phyloP scores from a whole-genome alignment of 225 moss, liverwort and hornwort genomes.

The Marchantia paleacea region DNA sequence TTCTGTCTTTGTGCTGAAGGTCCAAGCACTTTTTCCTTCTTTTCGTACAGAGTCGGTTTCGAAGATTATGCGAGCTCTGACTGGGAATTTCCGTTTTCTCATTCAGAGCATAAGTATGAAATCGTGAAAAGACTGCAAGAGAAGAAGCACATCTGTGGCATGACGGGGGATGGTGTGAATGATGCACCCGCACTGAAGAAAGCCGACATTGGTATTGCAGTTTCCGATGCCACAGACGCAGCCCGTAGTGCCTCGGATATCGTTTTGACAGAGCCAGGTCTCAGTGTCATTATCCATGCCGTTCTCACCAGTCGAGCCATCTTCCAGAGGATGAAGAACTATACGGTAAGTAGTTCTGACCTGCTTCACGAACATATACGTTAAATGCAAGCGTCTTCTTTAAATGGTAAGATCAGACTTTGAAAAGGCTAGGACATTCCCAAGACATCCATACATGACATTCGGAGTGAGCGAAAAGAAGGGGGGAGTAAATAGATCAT shows the following conservation, averaged over 20 bases:
- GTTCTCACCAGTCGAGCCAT: conserved; percentile 31
- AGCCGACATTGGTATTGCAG: conserved; percentile 54
- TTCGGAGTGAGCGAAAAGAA: neutral
- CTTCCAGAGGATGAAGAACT: conserved; percentile 52
- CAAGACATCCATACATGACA: neutral
- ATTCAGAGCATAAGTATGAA: conserved; percentile 48
- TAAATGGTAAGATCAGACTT: neutral
- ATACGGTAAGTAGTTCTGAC: conserved; percentile 26
- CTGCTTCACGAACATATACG: neutral
- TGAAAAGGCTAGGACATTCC: neutral
- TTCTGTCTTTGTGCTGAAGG: neutral
- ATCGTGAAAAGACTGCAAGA: conserved; percentile 45
- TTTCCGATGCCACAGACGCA: conserved; percentile 46
- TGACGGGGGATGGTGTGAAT: conserved; percentile 52
- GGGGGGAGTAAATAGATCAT: neutral
- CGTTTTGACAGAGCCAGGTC: conserved; percentile 21
- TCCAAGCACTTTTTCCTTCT: neutral
- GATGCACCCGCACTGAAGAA: conserved; percentile 52
- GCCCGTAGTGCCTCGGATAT: conserved; percentile 35
- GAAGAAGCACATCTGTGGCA: conserved; percentile 46
- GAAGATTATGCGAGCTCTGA: neutral
- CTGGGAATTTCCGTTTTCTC: neutral
- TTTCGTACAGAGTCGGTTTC: neutral
- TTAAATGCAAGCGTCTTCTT: neutral
- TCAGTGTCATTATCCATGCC: conserved; percentile 25